These are phyloP conservation scores for Biancaea sappan DNA, from an alignment of 306 rosid genomes.

Conservation along the genomic window DNA sequence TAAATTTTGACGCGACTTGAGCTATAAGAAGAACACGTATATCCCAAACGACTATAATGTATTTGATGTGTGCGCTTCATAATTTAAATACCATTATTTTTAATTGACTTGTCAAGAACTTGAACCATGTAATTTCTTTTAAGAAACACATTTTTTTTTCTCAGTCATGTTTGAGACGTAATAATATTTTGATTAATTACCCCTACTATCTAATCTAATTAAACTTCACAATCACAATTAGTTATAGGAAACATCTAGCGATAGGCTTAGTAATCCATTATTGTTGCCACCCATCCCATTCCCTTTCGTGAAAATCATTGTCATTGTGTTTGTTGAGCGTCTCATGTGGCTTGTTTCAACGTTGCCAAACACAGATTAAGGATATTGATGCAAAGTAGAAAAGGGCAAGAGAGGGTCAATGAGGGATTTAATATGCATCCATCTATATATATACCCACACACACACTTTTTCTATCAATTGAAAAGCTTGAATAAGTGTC, in stretches of 20 bases:
- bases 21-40: too few relatives aligned
- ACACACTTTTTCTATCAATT: neutral
- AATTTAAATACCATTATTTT: too few relatives aligned
- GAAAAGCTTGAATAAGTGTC: slow-evolving; percentile 6
- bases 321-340: slow-evolving; percentile 14
- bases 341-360: slow-evolving; percentile 15
- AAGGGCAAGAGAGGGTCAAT: slow-evolving; percentile 11
- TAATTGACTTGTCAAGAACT: too few relatives aligned
- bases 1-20: too few relatives aligned
- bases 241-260: neutral
- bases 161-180: slow-evolving; percentile 1
- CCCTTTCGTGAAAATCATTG: neutral
- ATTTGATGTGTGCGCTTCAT: too few relatives aligned
- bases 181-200: neutral
- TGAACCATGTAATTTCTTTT: too few relatives aligned
- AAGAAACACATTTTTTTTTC: neutral
- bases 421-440: neutral
- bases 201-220: neutral
- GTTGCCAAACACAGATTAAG: neutral
- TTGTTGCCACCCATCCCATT: neutral
- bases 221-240: neutral
- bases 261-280: neutral
- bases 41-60: too few relatives aligned
- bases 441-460: neutral
- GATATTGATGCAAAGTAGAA: neutral